Evolutionary conservation across 805 yeast genomes (phyloP).

Genomic region (Kregervanrija fluxuum): DNA sequence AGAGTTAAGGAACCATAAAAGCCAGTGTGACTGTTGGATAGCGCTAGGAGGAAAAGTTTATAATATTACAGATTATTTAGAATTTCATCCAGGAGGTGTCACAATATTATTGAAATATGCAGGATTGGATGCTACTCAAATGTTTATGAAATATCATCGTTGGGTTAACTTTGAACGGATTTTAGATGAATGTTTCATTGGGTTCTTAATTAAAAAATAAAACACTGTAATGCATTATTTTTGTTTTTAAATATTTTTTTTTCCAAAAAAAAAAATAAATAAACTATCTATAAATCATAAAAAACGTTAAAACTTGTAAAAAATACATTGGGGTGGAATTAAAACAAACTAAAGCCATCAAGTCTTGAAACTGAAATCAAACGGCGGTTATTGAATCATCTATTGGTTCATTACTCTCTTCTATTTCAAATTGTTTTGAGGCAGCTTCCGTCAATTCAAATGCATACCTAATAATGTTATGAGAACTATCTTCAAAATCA

Average conservation of each 20-base stretch:
- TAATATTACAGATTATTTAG: constrained; percentile 75
- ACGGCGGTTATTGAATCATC: background rate
- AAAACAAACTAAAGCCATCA: background rate
- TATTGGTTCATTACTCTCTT: background rate
- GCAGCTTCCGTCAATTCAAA: constrained; percentile 1
- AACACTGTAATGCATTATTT: no score
- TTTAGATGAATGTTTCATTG: constrained; percentile 72
- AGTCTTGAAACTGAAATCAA: no score
- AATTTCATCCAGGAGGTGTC: constrained; percentile 91
- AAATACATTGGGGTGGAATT: background rate
- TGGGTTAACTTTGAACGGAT: constrained; percentile 82
- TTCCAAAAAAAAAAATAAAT: background rate
- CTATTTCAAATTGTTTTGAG: background rate
- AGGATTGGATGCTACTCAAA: constrained; percentile 72
- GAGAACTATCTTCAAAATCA: constrained; percentile 18
- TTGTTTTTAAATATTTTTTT: background rate
- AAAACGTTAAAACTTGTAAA: no score
- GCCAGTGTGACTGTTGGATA: constrained; percentile 75
- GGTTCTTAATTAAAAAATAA: constrained; percentile 32
- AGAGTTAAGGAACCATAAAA: constrained; percentile 53
- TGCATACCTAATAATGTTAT: constrained; percentile 17
- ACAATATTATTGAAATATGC: constrained; percentile 71
- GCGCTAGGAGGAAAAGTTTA: constrained; percentile 73
- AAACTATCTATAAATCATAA: background rate
- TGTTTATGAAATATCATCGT: constrained; percentile 63